phyloP scores from a whole-genome alignment of 2,329 filamentous ascomycete species.

The Neofusicoccum laricinum region DNA sequence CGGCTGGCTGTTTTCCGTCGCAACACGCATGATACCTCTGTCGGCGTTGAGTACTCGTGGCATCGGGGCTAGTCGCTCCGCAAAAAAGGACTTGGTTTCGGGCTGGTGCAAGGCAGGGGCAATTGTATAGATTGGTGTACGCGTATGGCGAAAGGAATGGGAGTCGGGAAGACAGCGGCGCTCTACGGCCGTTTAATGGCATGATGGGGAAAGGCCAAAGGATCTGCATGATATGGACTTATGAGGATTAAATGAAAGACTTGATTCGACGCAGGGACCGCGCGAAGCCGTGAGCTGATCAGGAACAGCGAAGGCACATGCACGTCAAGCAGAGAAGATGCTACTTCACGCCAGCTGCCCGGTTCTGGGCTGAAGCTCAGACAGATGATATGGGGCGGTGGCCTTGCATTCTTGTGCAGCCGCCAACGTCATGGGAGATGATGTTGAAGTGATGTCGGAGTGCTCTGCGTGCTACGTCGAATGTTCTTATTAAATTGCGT shows the following conservation, averaged over 20 bases:
- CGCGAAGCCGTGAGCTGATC: background rate
- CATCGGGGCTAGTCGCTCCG: background rate
- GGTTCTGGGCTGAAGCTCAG: background rate
- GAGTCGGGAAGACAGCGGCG: background rate
- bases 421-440: background rate
- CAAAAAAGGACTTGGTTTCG: background rate
- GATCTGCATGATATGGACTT: conserved; percentile 2
- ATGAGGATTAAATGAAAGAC: conserved; percentile 6
- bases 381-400: background rate
- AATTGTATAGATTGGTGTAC: background rate
- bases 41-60: background rate
- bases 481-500: background rate
- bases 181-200: background rate
- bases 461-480: background rate
- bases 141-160: background rate
- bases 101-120: background rate
- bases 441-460: background rate
- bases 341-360: background rate
- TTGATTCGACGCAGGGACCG: background rate
- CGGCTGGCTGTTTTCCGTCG: conserved; percentile 10
- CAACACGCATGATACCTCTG: background rate
- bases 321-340: background rate
- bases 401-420: background rate
- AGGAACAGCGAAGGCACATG: background rate
- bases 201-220: background rate